A percentile compares a stretch with the other conserved stretches of the same genome.
These are phyloP conservation scores for Lumnitzera racemosa DNA, from an alignment of 345 rosid species.

Conservation along the genomic window DNA sequence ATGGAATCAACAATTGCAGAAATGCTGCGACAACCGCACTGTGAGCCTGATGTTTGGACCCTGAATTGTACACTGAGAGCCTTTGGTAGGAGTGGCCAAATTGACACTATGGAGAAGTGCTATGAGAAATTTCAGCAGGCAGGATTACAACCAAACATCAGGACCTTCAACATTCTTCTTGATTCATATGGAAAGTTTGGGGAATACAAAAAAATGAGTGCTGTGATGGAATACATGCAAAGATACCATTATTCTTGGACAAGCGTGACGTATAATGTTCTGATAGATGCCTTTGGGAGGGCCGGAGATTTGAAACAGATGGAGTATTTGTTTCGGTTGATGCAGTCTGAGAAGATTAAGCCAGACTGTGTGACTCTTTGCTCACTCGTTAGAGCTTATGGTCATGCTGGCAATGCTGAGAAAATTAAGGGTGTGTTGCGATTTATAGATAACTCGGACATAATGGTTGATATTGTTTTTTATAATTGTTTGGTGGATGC, in stretches of 20 bases:
- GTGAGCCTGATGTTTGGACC: slow-evolving; percentile 90
- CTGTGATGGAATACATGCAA: slow-evolving; percentile 93
- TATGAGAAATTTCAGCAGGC: slow-evolving; percentile 89
- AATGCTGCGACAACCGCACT: slow-evolving; percentile 61
- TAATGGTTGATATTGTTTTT: slow-evolving; percentile 64
- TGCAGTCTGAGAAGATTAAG: slow-evolving; percentile 73
- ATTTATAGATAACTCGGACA: slow-evolving; percentile 69
- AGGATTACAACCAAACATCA: slow-evolving; percentile 82
- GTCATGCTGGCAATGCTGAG: slow-evolving; percentile 57
- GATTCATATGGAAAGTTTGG: slow-evolving; percentile 83
- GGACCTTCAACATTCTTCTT: slow-evolving; percentile 77
- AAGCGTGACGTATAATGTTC: slow-evolving; percentile 83
- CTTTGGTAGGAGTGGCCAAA: slow-evolving; percentile 77
- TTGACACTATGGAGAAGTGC: slow-evolving; percentile 82
- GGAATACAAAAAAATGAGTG: slow-evolving; percentile 73
- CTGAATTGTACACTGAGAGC: slow-evolving; percentile 90
- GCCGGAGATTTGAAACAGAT: slow-evolving; percentile 81
- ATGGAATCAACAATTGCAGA: slow-evolving; percentile 76
- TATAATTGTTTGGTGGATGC: slow-evolving; percentile 90
- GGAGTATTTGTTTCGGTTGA: slow-evolving; percentile 81
- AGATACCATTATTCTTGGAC: slow-evolving; percentile 92
- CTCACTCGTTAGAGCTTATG: slow-evolving; percentile 81
- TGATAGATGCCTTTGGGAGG: slow-evolving; percentile 82
- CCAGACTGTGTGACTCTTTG: slow-evolving; percentile 86
- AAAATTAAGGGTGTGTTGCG: slow-evolving; percentile 67